phyloP scores from a whole-genome alignment of 1,284 basidiomycete species.

The Cutaneotrichosporon mucoides region DNA sequence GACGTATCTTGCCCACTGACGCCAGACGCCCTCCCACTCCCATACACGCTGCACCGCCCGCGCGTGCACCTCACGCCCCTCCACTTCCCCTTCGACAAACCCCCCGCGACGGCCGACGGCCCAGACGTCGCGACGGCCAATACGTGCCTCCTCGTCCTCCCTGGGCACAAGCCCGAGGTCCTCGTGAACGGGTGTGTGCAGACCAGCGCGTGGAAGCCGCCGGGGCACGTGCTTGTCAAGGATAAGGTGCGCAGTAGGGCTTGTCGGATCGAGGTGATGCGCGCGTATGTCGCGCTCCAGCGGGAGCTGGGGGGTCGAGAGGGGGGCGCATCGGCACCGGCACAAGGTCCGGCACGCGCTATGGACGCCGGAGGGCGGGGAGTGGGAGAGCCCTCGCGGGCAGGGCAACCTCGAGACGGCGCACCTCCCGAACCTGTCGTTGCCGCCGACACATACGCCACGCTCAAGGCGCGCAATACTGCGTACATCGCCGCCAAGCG shows the following conservation, averaged over 20 bases:
- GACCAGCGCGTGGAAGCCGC: constrained; percentile 32
- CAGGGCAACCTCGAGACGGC: no score
- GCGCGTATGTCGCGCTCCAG: constrained; percentile 43
- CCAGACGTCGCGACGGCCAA: neutral
- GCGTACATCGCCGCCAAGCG: constrained; percentile 55
- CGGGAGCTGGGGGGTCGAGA: constrained; percentile 11
- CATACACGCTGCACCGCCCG: constrained; percentile 47
- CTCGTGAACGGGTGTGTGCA: constrained; percentile 19
- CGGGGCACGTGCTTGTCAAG: constrained; percentile 24
- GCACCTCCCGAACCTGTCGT: no score
- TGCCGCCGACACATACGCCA: constrained; percentile 43
- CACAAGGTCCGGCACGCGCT: no score
- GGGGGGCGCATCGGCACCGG: no score
- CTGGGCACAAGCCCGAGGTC: constrained; percentile 35
- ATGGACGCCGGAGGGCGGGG: no score
- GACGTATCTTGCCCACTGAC: no score
- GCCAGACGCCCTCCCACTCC: constrained; percentile 5
- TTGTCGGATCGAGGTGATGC: constrained; percentile 50
- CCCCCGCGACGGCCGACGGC: constrained; percentile 50
- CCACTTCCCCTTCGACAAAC: constrained; percentile 4
- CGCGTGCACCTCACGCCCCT: constrained; percentile 56
- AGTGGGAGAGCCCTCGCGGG: no score
- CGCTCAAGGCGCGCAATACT: constrained; percentile 45
- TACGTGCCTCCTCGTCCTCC: constrained; percentile 16
- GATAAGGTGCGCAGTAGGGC: constrained; percentile 27